A percentile compares a stretch with the other conserved stretches of the same genome.
These are phyloP conservation scores for Galeopsis tetrahit DNA, from an alignment of 257 asterid species.

Conservation along the genomic window DNA sequence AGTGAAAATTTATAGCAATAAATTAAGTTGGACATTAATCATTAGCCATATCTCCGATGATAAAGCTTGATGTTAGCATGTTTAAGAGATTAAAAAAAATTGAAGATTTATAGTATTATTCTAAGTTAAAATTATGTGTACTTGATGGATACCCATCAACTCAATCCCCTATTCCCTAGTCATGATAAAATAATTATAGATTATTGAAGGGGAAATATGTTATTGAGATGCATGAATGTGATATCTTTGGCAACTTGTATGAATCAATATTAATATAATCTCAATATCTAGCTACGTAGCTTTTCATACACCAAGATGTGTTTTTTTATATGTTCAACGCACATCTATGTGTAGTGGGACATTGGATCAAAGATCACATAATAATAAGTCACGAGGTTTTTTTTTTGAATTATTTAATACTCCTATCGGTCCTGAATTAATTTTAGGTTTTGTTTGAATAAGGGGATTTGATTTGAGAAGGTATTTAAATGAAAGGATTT, in stretches of 20 bases:
- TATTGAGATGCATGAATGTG: conserved; percentile 29
- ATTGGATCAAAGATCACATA: conserved; percentile 18
- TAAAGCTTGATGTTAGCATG: background rate
- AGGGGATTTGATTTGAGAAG: too few species aligned
- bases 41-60: background rate
- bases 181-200: background rate
- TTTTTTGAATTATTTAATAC: background rate
- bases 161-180: background rate
- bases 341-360: conserved; percentile 21
- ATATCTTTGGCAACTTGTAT: conserved; percentile 22
- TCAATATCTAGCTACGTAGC: background rate
- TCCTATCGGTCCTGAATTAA: too few species aligned
- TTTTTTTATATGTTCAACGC: conserved; percentile 16
- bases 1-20: background rate
- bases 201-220: background rate
- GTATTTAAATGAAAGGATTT: too few species aligned
- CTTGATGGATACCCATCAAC: conserved; percentile 1
- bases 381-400: conserved; percentile 14
- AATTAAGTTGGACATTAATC: too few species aligned
- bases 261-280: conserved; percentile 20
- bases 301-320: conserved; percentile 17
- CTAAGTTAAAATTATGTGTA: background rate
- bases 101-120: too few species aligned
- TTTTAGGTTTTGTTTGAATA: too few species aligned
- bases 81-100: too few species aligned